Conservation (phyloP, 1,284 basidiomycete genomes). For the Leccinum insolens region DNA sequence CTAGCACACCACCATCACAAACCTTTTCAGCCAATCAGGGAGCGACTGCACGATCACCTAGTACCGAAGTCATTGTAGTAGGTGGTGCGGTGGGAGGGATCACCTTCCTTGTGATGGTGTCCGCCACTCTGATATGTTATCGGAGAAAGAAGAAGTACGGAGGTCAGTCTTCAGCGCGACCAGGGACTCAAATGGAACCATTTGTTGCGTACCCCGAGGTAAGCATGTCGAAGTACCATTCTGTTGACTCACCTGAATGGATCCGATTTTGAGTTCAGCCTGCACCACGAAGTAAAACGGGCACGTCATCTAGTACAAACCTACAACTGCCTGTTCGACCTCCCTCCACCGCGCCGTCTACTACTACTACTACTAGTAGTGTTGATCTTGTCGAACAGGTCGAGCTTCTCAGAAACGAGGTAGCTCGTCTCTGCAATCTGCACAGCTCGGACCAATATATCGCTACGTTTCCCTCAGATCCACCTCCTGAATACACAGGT, state of each 20-base stretch:
- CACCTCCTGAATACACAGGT: neutral
- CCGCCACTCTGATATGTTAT: conserved; percentile 3
- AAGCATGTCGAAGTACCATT: neutral
- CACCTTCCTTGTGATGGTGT: neutral
- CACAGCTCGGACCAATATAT: neutral
- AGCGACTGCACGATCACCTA: neutral
- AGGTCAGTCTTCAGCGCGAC: neutral
- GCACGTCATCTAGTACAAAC: neutral
- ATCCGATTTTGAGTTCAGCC: neutral
- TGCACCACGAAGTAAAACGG: neutral
- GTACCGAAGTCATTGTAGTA: conserved; percentile 2
- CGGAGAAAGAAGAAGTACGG: neutral
- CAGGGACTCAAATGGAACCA: neutral
- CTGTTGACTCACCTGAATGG: too few species aligned
- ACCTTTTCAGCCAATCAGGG: neutral
- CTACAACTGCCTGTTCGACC: neutral
- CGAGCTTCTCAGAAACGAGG: conserved; percentile 15
- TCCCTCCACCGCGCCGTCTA: neutral
- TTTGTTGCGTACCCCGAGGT: neutral
- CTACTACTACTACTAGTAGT: neutral
- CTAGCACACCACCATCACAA: neutral
- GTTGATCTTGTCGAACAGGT: conserved; percentile 6
- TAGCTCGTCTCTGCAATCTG: conserved; percentile 11
- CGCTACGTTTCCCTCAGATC: neutral
- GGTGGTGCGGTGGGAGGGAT: conserved; percentile 15